Conservation (phyloP, 306 rosid genomes). For the Glycine tomentella region DNA sequence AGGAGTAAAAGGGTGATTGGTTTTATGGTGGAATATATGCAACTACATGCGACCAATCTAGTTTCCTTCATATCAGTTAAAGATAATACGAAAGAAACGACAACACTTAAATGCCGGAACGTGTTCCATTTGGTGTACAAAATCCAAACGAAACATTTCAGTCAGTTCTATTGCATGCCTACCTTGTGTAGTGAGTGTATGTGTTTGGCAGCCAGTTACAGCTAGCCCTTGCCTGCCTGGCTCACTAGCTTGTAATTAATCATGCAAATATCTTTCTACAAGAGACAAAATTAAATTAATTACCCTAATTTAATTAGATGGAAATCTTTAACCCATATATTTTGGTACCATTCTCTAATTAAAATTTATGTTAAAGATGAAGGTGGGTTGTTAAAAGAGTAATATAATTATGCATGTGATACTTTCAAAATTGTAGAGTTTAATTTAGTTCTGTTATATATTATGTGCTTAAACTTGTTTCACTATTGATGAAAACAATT, state of each 20-base stretch:
- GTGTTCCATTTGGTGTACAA: slow-evolving; percentile 37
- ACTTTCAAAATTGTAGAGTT: background rate
- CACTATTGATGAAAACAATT: background rate
- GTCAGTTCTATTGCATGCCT: slow-evolving; percentile 36
- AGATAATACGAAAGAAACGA: slow-evolving; percentile 32
- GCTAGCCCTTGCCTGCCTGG: background rate
- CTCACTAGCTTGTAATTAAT: background rate
- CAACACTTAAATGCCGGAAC: slow-evolving; percentile 27
- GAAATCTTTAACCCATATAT: background rate
- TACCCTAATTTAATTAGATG: background rate
- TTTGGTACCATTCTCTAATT: background rate
- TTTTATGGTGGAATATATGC: background rate
- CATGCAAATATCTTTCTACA: background rate
- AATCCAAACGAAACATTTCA: slow-evolving; percentile 26
- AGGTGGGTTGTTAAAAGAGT: background rate
- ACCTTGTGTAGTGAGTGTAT: background rate
- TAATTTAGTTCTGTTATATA: background rate
- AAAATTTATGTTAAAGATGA: background rate
- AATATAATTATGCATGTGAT: background rate
- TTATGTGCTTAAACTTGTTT: background rate
- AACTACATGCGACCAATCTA: background rate
- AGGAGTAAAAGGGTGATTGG: background rate
- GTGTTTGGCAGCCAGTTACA: slow-evolving; percentile 41
- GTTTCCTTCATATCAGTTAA: background rate
- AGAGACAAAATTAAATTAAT: background rate